phyloP scores from a whole-genome alignment of 768 basidiomycete species.

The Podaxis sp. region DNA sequence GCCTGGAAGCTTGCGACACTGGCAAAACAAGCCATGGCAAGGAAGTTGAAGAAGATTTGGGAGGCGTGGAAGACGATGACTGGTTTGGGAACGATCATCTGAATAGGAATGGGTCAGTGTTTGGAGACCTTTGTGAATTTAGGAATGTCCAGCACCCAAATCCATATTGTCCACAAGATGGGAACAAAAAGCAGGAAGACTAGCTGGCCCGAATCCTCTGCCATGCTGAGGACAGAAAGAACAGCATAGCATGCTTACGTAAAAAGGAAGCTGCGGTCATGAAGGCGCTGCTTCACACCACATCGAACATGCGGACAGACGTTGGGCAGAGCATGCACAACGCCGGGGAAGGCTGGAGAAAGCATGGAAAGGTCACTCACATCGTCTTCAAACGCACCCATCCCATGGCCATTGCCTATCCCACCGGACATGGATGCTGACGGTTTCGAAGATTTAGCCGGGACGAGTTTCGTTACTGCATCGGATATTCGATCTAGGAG shows the following conservation, averaged over 20 bases:
- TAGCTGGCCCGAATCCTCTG: constrained; percentile 43
- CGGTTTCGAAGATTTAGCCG: constrained; percentile 38
- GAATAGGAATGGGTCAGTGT: constrained; percentile 13
- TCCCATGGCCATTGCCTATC: constrained; percentile 57
- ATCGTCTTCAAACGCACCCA: constrained; percentile 67
- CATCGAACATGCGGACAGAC: neutral
- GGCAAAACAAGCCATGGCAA: constrained; percentile 89
- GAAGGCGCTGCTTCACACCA: neutral
- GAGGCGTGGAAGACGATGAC: constrained; percentile 72
- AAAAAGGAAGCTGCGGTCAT: constrained; percentile 3
- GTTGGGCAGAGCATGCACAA: neutral
- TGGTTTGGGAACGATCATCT: constrained; percentile 90
- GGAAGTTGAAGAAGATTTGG: constrained; percentile 91
- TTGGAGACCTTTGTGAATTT: constrained; percentile 15
- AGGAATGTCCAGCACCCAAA: constrained; percentile 49
- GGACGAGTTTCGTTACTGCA: constrained; percentile 43
- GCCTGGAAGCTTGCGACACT: constrained; percentile 88
- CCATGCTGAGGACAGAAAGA: constrained; percentile 33
- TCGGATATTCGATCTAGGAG: constrained; percentile 58
- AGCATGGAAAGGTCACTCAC: constrained; percentile 42
- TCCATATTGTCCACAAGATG: constrained; percentile 62
- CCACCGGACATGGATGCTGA: constrained; percentile 48
- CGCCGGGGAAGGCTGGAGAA: neutral
- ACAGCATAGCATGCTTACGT: constrained; percentile 26
- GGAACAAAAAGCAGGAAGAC: constrained; percentile 66